Base-by-base conservation (phyloP, 495 filamentous ascomycete species). In the Achaetomiella virescens region DNA sequence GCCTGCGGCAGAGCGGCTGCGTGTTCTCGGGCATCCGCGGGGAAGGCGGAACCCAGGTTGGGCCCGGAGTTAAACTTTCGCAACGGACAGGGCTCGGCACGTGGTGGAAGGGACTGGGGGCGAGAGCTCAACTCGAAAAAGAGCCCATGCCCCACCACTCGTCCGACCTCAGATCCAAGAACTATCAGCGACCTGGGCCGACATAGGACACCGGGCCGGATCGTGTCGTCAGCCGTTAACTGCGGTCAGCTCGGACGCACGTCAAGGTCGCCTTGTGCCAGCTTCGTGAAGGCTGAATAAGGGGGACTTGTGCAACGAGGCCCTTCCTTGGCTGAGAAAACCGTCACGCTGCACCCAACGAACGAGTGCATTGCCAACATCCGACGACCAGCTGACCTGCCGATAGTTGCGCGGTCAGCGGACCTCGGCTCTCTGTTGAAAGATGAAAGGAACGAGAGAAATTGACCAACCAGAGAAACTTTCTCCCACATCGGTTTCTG, bases 201-300 rank as follows among this genome's bases (percentile, higher is more conserved):
- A 58, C 35, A 42, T 58, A 48, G 55, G 42, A 53, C 43, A 43
- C 55, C 55, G 49, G 55, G 8, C 41, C 55, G 55, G 42, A 41
- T 15, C 41, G 24, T 25, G 21, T n/a, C 10, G 29, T 43, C 42
- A 33, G 25, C 33, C 15, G 22, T 52, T 49, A 45, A 36, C 35
- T 40, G 33, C 29, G 3, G 44, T 48, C 45, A 31, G 36, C 24
- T 8, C 24, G 8, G 22, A 31, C 29, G 22, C 54, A 49, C 54
- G 36, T 35, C 29, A 43, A 15, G 37, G 22, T 22, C 31, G 1
- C 11, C n/a, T 18, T 48, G 44, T 41, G 53, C 14, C 36, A 41
- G 45, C 54, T 56, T 48, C 49, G 45, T 43, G 44, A 56, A 56
- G 45, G 15, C 37, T 56, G 45, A 56, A 49, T 33, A 35, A 49